Conservation (phyloP, 345 rosid species). For the Eucalyptus tenuipes region DNA sequence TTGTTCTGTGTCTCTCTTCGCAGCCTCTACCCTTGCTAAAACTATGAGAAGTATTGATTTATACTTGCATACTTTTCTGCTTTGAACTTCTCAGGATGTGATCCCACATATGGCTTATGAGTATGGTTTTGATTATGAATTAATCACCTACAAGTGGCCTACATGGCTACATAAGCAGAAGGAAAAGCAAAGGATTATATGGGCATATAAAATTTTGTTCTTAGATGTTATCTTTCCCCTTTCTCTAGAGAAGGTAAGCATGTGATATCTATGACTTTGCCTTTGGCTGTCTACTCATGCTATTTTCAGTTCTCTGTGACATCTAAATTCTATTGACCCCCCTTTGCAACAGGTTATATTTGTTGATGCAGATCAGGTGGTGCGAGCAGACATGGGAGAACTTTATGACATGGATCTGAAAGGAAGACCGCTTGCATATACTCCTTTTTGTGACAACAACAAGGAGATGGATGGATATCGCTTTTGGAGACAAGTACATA, state of each 20-base stretch:
- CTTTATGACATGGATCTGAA: conserved; percentile 94
- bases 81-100: conserved; percentile 51
- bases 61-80: not conserved
- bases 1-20: not conserved
- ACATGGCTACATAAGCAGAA: conserved; percentile 98
- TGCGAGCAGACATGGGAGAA: conserved; percentile 95
- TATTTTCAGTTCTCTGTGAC: not conserved
- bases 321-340: not conserved
- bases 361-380: conserved; percentile 97
- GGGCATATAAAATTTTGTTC: conserved; percentile 98
- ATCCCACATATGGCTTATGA: conserved; percentile 93
- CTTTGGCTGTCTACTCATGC: not conserved
- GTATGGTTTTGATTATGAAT: conserved; percentile 87
- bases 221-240: conserved; percentile 97
- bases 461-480: conserved; percentile 98
- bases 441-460: conserved; percentile 97
- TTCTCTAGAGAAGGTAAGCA: conserved; percentile 78
- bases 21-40: not conserved
- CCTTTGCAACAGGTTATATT: conserved; percentile 62
- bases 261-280: not conserved
- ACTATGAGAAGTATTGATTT: not conserved
- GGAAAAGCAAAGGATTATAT: conserved; percentile 94
- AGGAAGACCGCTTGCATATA: conserved; percentile 98
- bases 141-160: conserved; percentile 97
- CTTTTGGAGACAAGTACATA: conserved; percentile 88